Conservation (phyloP, 2,329 filamentous ascomycete genomes). For the Xylaria sp. region DNA sequence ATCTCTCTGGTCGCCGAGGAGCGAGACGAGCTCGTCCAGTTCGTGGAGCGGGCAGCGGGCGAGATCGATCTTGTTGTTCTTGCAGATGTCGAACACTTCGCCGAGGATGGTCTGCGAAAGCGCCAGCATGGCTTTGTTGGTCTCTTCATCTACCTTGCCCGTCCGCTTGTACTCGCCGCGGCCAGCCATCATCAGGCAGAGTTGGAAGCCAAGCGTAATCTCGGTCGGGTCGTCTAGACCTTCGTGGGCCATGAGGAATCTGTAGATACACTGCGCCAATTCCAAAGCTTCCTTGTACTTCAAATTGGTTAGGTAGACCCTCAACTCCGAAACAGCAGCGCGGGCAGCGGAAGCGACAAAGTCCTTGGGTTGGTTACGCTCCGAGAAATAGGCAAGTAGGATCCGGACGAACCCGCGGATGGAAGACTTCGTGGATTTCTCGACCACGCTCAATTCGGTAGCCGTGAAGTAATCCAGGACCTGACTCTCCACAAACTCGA, state of each 20-base stretch:
- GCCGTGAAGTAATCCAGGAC: slow-evolving; percentile 32
- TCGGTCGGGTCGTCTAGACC: slow-evolving; percentile 37
- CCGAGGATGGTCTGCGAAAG: slow-evolving; percentile 31
- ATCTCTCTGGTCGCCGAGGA: slow-evolving; percentile 36
- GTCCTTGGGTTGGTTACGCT: slow-evolving; percentile 29
- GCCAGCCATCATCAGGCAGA: slow-evolving; percentile 36
- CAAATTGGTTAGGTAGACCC: slow-evolving; percentile 23
- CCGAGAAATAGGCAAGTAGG: slow-evolving; percentile 31
- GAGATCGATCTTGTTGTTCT: slow-evolving; percentile 37
- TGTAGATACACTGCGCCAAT: slow-evolving; percentile 29
- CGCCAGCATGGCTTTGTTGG: slow-evolving; percentile 33
- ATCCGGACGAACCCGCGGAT: slow-evolving; percentile 36
- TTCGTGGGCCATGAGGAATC: slow-evolving; percentile 37
- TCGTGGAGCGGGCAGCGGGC: slow-evolving; percentile 34
- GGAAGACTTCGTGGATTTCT: slow-evolving; percentile 23
- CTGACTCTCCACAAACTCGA: slow-evolving; percentile 32
- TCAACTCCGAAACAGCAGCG: slow-evolving; percentile 32
- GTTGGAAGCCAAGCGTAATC: slow-evolving; percentile 38
- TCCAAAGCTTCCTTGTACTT: slow-evolving; percentile 33
- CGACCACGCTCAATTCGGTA: slow-evolving; percentile 25
- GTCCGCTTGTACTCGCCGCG: slow-evolving; percentile 31
- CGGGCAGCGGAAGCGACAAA: slow-evolving; percentile 35
- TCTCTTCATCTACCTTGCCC: slow-evolving; percentile 17
- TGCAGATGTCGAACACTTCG: slow-evolving; percentile 38
- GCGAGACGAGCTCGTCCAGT: slow-evolving; percentile 36